Evolutionary conservation across 2,329 filamentous ascomycete species (phyloP), one percentile per base, ranked within the genome.

Genomic region (Westerdykella ornata): DNA sequence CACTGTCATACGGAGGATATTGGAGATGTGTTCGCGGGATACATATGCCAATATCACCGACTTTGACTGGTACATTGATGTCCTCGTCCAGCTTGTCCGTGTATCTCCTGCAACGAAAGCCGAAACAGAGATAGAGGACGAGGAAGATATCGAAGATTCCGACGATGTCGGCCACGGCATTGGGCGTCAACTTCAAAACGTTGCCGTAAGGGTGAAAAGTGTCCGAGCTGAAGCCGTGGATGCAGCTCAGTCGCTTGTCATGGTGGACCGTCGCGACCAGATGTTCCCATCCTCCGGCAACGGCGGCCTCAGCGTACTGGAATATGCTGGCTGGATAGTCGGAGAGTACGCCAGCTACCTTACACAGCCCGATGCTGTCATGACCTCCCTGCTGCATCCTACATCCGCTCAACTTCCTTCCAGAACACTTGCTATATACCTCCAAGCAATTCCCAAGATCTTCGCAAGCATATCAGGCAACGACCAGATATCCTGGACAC

Each of bases 11-110:
- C 76, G 77, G 42, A 79, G 85, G 44, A 88, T 97, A 45, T 65
- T 97, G 9, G 80, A 82, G 46, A 94, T 98, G 80, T 97, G 90
- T 63, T 86, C 88, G 7, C 81, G 82, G 49, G 84, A 89, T 50
- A 95, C 88, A 46, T 98, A 97, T 63, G 77, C 78, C 30, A 87
- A 88, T 57, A 74, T 98, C 36, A 71, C 76, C 39, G 90, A 98
- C 61, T 98, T 98, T 63, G 90, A 96, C 52, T 98, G 92, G 92
- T 97, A 97, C 63, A 84, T 97, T 51, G 86, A 92, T 51, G 80
- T 95, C 19, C 71, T 98, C 20, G 84, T 87, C 4, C 88, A 95
- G 60, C 76, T 98, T 12, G 80, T 96, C 31, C 81, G 83, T 34
- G 69, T 59, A 75, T 86, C 68, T 72, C 82, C 72, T 6, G 15